Conservation (phyloP, 768 basidiomycete species). For the Mycena galericulata region DNA sequence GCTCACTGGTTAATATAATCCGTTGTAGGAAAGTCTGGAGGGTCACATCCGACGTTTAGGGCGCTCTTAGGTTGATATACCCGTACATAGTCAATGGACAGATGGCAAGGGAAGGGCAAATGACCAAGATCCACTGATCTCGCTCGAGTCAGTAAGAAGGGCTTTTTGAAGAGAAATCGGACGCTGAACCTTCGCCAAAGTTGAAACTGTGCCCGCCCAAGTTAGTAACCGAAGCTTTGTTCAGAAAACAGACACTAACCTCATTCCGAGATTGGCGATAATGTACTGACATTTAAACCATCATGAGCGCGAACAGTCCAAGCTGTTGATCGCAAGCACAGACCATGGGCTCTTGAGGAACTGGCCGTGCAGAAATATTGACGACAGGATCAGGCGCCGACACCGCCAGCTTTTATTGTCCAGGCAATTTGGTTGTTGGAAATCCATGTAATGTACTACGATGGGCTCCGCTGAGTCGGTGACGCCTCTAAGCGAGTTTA, state of each 20-base stretch:
- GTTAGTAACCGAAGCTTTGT: too few species aligned
- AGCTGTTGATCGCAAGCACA: constrained; percentile 3
- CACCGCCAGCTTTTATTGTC: constrained; percentile 73
- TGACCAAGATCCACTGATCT: constrained; percentile 80
- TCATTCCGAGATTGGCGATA: constrained; percentile 66
- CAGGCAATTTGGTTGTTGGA: constrained; percentile 70
- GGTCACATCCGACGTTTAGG: constrained; percentile 88
- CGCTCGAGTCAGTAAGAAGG: too few species aligned
- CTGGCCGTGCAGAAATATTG: constrained; percentile 73
- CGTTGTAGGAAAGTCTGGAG: constrained; percentile 81
- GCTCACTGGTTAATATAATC: constrained; percentile 82
- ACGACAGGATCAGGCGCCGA: constrained; percentile 66
- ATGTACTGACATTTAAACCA: constrained; percentile 72
- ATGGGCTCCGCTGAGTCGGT: neutral
- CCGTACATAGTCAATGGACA: constrained; percentile 84
- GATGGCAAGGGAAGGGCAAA: constrained; percentile 72
- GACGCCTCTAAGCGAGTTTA: neutral
- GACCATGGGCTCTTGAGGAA: constrained; percentile 90
- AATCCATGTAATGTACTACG: constrained; percentile 85
- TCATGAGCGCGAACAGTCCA: too few species aligned
- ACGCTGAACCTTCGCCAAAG: too few species aligned
- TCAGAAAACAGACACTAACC: too few species aligned
- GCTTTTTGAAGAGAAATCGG: too few species aligned
- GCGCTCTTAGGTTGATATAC: constrained; percentile 84
- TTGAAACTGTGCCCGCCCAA: too few species aligned